These are phyloP conservation scores for Coniochaeta hoffmannii DNA, from an alignment of 2,329 filamentous ascomycete genomes.

Conservation along the genomic window DNA sequence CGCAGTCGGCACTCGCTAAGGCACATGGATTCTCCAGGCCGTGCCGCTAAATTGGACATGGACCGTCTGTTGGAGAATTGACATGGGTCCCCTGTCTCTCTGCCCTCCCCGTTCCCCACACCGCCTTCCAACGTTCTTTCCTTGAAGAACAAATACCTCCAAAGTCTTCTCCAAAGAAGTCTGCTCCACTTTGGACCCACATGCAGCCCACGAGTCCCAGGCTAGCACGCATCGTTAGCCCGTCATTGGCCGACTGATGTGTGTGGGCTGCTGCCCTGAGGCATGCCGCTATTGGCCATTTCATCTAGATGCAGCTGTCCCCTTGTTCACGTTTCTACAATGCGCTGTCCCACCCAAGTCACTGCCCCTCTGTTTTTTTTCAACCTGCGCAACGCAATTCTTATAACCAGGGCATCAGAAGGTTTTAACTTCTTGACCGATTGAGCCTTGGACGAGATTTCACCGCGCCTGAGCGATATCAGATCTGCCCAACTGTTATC, in stretches of 20 bases:
- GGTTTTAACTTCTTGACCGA: constrained; percentile 3
- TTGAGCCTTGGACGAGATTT: neutral
- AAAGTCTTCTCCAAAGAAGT: neutral
- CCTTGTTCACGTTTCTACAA: constrained; percentile 45
- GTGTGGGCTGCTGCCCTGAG: constrained; percentile 25
- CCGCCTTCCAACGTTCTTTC: constrained; percentile 4
- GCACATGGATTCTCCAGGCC: constrained; percentile 1
- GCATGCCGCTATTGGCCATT: constrained; percentile 39
- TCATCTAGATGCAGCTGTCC: constrained; percentile 39
- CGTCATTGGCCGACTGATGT: constrained; percentile 43
- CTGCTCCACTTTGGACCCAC: neutral
- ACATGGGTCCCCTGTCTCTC: neutral
- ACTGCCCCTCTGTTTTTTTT: constrained; percentile 12
- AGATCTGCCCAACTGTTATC: neutral
- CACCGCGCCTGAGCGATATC: neutral
- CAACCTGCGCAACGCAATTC: neutral
- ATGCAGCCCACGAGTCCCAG: neutral
- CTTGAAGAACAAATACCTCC: neutral
- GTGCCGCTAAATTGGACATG: neutral
- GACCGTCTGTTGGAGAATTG: neutral
- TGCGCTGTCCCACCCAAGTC: constrained; percentile 33
- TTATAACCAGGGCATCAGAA: neutral
- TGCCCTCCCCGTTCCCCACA: neutral
- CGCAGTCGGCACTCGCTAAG: neutral
- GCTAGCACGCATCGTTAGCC: constrained; percentile 36